Base-by-base conservation (phyloP, 805 yeast genomes). In the Candida qinlingensis region DNA sequence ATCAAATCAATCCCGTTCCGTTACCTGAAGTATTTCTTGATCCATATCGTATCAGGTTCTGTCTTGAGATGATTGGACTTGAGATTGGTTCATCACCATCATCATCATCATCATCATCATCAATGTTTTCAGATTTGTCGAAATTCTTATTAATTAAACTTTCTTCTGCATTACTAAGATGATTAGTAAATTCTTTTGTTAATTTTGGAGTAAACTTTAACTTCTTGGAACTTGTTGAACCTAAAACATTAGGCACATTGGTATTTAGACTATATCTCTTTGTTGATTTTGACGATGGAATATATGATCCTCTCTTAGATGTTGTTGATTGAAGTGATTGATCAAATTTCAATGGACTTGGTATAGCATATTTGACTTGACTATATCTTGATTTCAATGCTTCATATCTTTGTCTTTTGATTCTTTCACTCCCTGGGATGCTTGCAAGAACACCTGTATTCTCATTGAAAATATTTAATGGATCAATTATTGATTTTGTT, bases 391-490 rank as follows among this genome's bases (percentile, higher is more conserved):
- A 55, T 39, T 56, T 69, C 56, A 67, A 57, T 3, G 71, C 73
- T 43, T 68, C 71, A 51, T 68, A 59, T 37, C 67, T 61, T 38
- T 61, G 59, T 31, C 60, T 53, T 50, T 65, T 68, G n/a, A 68
- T 59, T 11, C 64, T 49, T 42, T 65, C 70, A 31, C 72, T 66
- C 2, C 73, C 74, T 1, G 73, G 72, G 9, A 70, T 30, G 26
- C 54, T 19, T 19, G 19, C 3, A 3, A 19, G 19, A 19, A 2
- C 52, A 27, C 39, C 47, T 25, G 10, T 30, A 2, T 33, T 34
- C 11, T 43, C 42, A n/a, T 5, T 25, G 7, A 4, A 30, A 13
- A 25, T 4, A 31, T 6, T 37, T 9, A 12, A 5, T 3, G 46
- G 13, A 5, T 51, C 46, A 28, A 43, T 31, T 4, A 50, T 47